Conservation (phyloP, 345 rosid genomes). For the Bruguiera gymnorhiza region DNA sequence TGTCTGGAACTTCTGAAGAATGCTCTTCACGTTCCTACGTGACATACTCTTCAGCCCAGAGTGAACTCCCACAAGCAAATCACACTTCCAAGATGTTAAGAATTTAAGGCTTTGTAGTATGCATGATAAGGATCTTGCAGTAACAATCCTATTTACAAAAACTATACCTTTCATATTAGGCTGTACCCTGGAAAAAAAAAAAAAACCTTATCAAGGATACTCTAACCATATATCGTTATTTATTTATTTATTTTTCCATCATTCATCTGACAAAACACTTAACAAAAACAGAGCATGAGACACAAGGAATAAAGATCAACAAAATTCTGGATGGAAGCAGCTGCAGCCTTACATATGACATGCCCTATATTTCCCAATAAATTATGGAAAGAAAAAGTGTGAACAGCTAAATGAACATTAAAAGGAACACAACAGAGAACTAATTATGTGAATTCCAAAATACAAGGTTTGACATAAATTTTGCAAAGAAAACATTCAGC, state of each 20-base stretch:
- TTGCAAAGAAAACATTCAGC: neutral
- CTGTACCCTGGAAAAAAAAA: conserved; percentile 56
- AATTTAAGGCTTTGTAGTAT: conserved; percentile 59
- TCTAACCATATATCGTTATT: neutral
- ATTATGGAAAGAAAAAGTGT: neutral
- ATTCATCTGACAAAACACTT: no score
- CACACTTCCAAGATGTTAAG: conserved; percentile 76
- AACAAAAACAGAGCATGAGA: neutral
- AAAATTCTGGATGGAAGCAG: no score
- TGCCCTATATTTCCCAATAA: neutral
- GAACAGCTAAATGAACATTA: neutral
- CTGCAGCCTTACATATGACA: neutral
- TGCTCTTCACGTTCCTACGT: conserved; percentile 55
- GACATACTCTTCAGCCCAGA: conserved; percentile 80
- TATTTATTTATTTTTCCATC: no score
- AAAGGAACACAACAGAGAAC: neutral
- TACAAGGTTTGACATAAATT: neutral
- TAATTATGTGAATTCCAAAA: conserved; percentile 1
- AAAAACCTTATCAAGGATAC: neutral
- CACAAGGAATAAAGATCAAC: neutral
- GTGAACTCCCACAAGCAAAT: conserved; percentile 84
- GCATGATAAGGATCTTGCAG: conserved; percentile 70
- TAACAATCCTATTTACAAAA: conserved; percentile 85
- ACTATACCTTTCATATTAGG: conserved; percentile 79
- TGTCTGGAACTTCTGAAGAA: conserved; percentile 67